A percentile compares a stretch with the other conserved stretches of the same genome.
phyloP scores from a whole-genome alignment of 1,284 basidiomycete genomes.

The Fomes fomentarius region DNA sequence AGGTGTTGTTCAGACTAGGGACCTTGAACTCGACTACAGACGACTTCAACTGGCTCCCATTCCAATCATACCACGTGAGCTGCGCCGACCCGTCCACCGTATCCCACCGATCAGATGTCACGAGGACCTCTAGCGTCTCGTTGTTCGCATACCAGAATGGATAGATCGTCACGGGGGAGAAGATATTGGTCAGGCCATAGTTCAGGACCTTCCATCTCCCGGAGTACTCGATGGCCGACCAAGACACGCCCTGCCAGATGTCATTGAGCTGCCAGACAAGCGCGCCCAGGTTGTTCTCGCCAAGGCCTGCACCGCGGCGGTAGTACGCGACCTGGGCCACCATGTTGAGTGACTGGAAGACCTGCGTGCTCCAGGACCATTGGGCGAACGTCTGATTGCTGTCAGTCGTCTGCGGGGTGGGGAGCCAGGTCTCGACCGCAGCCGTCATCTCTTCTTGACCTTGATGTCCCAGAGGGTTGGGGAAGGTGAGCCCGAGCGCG shows the following conservation, averaged over 20 bases:
- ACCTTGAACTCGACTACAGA: constrained; percentile 45
- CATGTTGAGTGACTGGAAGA: constrained; percentile 63
- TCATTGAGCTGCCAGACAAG: constrained; percentile 71
- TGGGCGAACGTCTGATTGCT: constrained; percentile 62
- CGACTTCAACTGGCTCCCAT: constrained; percentile 45
- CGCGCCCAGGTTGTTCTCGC: constrained; percentile 63
- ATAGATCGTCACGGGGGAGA: constrained; percentile 53
- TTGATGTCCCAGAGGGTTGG: constrained; percentile 58
- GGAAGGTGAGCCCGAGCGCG: constrained; percentile 56
- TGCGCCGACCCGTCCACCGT: constrained; percentile 49
- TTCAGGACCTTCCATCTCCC: constrained; percentile 67
- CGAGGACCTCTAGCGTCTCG: constrained; percentile 51
- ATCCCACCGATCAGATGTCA: constrained; percentile 56
- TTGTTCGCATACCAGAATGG: constrained; percentile 57
- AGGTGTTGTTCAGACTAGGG: constrained; percentile 53
- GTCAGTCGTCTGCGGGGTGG: constrained; percentile 50
- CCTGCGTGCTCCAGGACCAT: constrained; percentile 63
- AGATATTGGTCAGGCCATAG: constrained; percentile 51
- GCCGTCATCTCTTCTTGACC: constrained; percentile 59
- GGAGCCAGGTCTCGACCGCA: constrained; percentile 57
- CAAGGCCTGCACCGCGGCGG: constrained; percentile 55
- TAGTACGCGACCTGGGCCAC: constrained; percentile 64
- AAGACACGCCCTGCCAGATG: constrained; percentile 67
- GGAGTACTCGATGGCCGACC: constrained; percentile 63
- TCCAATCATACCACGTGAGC: constrained; percentile 64